Conservation (phyloP, 2,329 filamentous ascomycete species). For the Diaporthe ilicicola region DNA sequence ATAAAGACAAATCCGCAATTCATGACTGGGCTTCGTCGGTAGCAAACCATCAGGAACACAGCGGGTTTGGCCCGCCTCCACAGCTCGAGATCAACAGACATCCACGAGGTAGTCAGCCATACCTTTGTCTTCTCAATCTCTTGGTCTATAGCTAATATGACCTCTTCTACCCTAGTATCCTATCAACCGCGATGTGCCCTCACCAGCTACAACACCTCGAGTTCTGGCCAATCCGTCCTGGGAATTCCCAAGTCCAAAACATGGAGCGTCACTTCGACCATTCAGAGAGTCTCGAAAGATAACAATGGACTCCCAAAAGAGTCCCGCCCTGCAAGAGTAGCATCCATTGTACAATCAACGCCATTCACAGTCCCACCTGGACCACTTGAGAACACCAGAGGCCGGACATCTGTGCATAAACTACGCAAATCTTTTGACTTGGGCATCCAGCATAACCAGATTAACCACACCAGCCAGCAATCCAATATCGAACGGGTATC, state of each 20-base stretch:
- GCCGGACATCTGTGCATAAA: slow-evolving; percentile 1
- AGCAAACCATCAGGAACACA: neutral
- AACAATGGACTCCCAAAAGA: neutral
- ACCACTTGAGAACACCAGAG: neutral
- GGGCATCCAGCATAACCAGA: neutral
- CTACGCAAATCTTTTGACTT: neutral
- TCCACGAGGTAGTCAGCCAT: neutral
- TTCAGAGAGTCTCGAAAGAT: slow-evolving; percentile 20
- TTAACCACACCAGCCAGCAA: neutral
- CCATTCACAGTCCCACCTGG: neutral
- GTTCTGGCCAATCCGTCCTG: neutral
- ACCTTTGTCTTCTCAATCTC: neutral
- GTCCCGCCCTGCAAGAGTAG: neutral
- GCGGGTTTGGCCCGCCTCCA: rapidly evolving
- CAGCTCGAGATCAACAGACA: too few species aligned
- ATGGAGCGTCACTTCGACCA: slow-evolving; percentile 18
- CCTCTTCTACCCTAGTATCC: neutral
- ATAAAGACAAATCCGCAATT: neutral
- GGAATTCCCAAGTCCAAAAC: neutral
- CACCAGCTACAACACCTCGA: neutral
- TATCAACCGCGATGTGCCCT: neutral
- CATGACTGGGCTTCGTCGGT: slow-evolving; percentile 16
- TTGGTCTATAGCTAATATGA: neutral
- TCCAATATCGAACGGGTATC: neutral
- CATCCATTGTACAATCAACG: slow-evolving; percentile 4